Base-by-base conservation (phyloP, 352 stramenopile genomes). In the Phytopythium cucurbitacearum region DNA sequence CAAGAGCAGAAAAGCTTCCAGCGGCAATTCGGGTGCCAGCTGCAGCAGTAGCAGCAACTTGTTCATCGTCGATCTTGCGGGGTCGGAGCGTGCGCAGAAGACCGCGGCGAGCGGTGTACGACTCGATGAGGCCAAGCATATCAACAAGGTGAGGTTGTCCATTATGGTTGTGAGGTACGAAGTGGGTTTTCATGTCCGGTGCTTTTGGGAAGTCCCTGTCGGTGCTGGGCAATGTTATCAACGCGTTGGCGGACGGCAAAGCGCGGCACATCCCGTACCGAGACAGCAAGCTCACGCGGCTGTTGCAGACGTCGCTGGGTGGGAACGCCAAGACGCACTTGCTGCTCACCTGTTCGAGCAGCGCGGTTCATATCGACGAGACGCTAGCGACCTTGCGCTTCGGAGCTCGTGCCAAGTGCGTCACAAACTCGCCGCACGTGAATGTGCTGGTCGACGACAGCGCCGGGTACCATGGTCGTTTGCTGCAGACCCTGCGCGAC, bases 321-420 rank as follows among this genome's bases (percentile, higher is more conserved):
- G 91, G 87, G 8, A 96, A 96, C 57, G 82, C 85, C 21, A 90
- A 91, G 51, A 97, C 87, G 15, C 74, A 95, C 45, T 71, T 97
- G 59, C 56, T 97, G 13, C 58, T 89, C 40, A 85, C 77, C 21
- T 81, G 71, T 41, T 82, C 79, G 5, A 65, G 51, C 15, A 72
- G 53, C 9, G 53, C 43, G 40, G 28, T 46, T 2, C 69, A 89
- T 40, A 21, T 67, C 2, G 69, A 89, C 8, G 83, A 94, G 56
- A 93, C 91, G 37, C 60, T 96, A 33, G 92, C 80, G 13, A 97
- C 91, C 13, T 60, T 98, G 39, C 91, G 94, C 33, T 98, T 97
- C 43, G 91, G 91, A 1, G 77, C 87, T 13, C 72, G 91, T 2
- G 89, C 91, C 38, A 96, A 95, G 62, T 86, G 63, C 34, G 90